A percentile compares a stretch with the other conserved stretches of the same genome.
These are phyloP conservation scores for Liquidambar formosana DNA, from an alignment of 164 flowering plant genomes.

Conservation along the genomic window DNA sequence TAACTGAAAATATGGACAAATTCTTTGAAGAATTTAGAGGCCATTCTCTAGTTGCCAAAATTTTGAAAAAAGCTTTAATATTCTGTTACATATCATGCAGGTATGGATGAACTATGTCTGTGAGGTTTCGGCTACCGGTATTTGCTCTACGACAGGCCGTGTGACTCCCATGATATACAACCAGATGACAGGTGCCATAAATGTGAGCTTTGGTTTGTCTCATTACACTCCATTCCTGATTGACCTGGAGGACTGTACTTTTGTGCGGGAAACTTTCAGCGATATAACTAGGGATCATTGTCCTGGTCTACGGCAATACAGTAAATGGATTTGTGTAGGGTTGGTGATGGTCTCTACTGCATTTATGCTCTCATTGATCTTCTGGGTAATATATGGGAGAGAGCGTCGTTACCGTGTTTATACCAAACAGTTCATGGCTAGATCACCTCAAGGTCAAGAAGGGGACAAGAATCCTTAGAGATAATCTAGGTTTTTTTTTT, in stretches of 20 bases:
- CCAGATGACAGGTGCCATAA: slow-evolving; percentile 43
- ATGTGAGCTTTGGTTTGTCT: slow-evolving; percentile 36
- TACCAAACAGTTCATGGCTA: slow-evolving; percentile 21
- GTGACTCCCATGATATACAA: slow-evolving; percentile 43
- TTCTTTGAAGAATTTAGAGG: background rate
- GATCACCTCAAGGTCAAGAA: background rate
- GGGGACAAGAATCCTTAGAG: slow-evolving; percentile 3
- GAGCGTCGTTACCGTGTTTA: slow-evolving; percentile 43
- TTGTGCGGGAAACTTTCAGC: slow-evolving; percentile 43
- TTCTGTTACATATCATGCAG: slow-evolving; percentile 25
- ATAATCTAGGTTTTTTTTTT: background rate
- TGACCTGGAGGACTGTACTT: slow-evolving; percentile 54
- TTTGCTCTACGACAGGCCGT: slow-evolving; percentile 53
- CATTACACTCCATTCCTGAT: slow-evolving; percentile 43
- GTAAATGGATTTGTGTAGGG: slow-evolving; percentile 48
- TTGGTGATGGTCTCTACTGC: slow-evolving; percentile 46
- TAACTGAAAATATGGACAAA: background rate
- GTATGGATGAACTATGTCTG: slow-evolving; percentile 53
- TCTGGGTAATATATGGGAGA: slow-evolving; percentile 54
- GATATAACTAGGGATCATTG: slow-evolving; percentile 35
- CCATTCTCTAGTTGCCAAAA: background rate
- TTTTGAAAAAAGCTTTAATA: background rate
- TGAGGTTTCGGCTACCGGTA: slow-evolving; percentile 36
- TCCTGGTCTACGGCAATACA: slow-evolving; percentile 36
- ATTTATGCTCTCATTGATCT: slow-evolving; percentile 53